Evolutionary conservation across 2,329 filamentous ascomycete species (phyloP), one percentile per base, ranked within the genome.

Genomic region (Botrytis fabae): DNA sequence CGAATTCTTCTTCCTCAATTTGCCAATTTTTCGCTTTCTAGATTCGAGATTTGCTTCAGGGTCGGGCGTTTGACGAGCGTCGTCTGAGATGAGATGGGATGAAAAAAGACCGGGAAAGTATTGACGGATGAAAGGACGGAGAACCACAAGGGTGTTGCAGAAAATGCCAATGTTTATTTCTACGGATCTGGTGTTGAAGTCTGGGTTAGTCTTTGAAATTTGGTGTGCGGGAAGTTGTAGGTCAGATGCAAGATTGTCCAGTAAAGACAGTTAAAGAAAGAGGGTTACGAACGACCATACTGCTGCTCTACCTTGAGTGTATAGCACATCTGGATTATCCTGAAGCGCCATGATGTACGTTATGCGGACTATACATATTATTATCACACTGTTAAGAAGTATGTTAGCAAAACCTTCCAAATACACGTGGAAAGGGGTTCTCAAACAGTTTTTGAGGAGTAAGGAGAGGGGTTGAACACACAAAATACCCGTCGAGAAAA

Each of bases 221-320:
- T 54, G 16, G 25, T 3, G 48, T 54, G 25, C 12, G 0, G 48
- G 12, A n/a, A 51, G 25, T n/a, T 5, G 1, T 5, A 54, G 8
- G 0, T 25, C 10, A 48, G 46, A 48, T 7, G 40, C 10, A 20
- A 22, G 35, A 9, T 8, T 16, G 4, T 32, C 25, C 32, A n/a
- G 18, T 8, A 20, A 14, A 4, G 25, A 16, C 9, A 7, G 16
- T 20, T 25, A 44, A n/a, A 35, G 20, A 28, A 57, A 57, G 32
- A 48, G 42, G 42, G 1, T 10, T 2, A 65, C 62, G 12, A 35
- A 65, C 62, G 62, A 65, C 62, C 62, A 65, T 35, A 65, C n/a
- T 48, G 62, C 62, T 35, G 62, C 62, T 65, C 42, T 35, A 20
- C 62, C 62, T 35, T 65, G 62, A 16, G 42, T 65, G 28, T 65